Evolutionary conservation across 306 rosid genomes (phyloP).

Genomic region (Glycine tomentella): DNA sequence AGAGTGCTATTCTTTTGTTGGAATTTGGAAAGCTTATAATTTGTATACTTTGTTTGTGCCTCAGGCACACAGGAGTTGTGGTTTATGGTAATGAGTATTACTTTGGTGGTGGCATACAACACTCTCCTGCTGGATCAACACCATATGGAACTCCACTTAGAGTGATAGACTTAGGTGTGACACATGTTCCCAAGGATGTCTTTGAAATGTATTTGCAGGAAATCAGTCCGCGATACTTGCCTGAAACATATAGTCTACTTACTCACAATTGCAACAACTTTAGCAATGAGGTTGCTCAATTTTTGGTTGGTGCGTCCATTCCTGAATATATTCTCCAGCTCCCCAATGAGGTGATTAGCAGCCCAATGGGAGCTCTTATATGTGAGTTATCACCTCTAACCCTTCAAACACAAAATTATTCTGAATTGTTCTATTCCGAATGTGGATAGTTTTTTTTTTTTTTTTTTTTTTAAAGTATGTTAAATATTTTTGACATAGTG

Average conservation of each 20-base stretch:
- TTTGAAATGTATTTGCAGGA: conserved; percentile 90
- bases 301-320: conserved; percentile 81
- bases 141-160: conserved; percentile 85
- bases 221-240: conserved; percentile 77
- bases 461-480: background rate
- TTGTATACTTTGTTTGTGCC: background rate
- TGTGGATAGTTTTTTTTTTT: background rate
- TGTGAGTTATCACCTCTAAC: conserved; percentile 57
- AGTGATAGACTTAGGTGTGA: conserved; percentile 78
- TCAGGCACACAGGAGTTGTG: conserved; percentile 94
- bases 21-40: background rate
- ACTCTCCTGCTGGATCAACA: conserved; percentile 70
- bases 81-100: conserved; percentile 90
- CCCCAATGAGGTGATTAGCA: conserved; percentile 84
- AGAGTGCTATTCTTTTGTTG: background rate
- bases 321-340: conserved; percentile 87
- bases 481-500: background rate
- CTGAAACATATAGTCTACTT: conserved; percentile 86
- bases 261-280: conserved; percentile 95
- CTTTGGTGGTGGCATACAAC: conserved; percentile 97
- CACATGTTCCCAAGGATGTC: conserved; percentile 89
- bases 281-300: conserved; percentile 90
- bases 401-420: background rate
- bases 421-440: background rate
- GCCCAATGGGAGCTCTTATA: conserved; percentile 88